Conservation (phyloP, 2,329 filamentous ascomycete species). For the Cryphonectria radicalis region DNA sequence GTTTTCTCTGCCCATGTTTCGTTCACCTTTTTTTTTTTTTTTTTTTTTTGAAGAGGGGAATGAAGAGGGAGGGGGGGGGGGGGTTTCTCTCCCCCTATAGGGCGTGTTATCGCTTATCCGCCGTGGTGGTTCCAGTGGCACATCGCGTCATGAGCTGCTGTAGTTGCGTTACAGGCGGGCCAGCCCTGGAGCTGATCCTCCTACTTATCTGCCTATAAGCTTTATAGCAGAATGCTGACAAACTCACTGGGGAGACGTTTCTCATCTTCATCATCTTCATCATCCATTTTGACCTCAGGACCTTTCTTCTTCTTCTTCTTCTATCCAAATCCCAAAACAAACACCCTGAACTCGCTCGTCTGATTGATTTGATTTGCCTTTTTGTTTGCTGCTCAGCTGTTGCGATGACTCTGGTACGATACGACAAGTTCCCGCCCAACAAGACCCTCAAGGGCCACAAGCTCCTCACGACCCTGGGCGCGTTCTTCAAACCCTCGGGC, state of each 20-base stretch:
- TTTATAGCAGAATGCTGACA: constrained; percentile 11
- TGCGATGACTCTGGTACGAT: constrained; percentile 22
- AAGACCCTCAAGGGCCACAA: constrained; percentile 52
- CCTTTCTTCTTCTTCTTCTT: not conserved
- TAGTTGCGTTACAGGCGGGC: constrained; percentile 13
- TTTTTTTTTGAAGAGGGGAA: not conserved
- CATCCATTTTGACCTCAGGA: not conserved
- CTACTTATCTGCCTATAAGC: not conserved
- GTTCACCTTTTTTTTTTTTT: too few species aligned
- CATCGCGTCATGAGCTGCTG: constrained; percentile 17
- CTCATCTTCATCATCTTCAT: not conserved
- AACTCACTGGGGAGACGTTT: not conserved
- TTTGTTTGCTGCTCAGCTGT: not conserved
- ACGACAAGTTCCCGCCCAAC: constrained; percentile 35
- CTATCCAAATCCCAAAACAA: not conserved
- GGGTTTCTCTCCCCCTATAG: too few species aligned
- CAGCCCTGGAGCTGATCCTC: not conserved
- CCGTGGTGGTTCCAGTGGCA: constrained; percentile 1
- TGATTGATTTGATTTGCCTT: not conserved
- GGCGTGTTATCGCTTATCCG: not conserved
- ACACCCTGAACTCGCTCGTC: not conserved
- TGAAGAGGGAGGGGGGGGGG: too few species aligned
- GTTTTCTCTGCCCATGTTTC: not conserved
- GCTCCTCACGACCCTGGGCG: constrained; percentile 45
- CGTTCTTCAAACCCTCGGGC: constrained; percentile 38